Evolutionary conservation across 2,329 filamentous ascomycete genomes (phyloP).

Genomic region (Clarireedia hainanense): DNA sequence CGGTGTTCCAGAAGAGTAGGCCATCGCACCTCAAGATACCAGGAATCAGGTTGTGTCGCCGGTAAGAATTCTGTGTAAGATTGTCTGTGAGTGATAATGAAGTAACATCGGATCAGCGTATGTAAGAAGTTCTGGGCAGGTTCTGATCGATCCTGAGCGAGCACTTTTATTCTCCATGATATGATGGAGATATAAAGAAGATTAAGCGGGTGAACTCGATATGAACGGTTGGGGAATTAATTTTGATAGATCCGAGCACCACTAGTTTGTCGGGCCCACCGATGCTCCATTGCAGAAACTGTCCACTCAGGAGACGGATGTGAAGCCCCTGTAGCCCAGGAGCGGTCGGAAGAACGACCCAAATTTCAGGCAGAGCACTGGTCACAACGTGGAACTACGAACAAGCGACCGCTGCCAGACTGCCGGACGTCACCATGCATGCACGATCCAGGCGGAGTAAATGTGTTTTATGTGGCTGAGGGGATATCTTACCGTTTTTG

Average conservation of each 20-base stretch:
- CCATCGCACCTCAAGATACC: neutral
- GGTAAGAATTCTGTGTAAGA: neutral
- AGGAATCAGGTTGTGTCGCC: neutral
- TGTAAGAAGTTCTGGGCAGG: neutral
- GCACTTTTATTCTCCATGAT: neutral
- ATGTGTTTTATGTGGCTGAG: conserved; percentile 2
- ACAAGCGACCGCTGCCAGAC: conserved; percentile 1
- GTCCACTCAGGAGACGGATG: conserved; percentile 3
- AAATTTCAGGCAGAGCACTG: conserved; percentile 4
- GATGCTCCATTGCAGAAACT: conserved; percentile 11
- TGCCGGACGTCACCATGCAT: conserved; percentile 6
- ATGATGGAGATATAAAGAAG: neutral
- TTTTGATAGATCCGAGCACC: conserved; percentile 9
- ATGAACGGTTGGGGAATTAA: conserved; percentile 6
- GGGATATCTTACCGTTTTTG: neutral
- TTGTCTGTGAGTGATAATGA: neutral
- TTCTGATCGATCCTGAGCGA: neutral
- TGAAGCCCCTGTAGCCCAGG: conserved; percentile 9
- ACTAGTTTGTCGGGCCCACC: conserved; percentile 17
- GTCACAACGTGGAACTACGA: conserved; percentile 3
- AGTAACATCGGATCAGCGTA: neutral
- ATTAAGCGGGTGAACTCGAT: conserved; percentile 2
- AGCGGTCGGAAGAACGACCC: conserved; percentile 3
- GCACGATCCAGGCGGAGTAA: conserved; percentile 4
- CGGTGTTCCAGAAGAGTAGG: neutral